Conservation (phyloP, 2,329 filamentous ascomycete species). For the Fusarium pseudocircinatum region DNA sequence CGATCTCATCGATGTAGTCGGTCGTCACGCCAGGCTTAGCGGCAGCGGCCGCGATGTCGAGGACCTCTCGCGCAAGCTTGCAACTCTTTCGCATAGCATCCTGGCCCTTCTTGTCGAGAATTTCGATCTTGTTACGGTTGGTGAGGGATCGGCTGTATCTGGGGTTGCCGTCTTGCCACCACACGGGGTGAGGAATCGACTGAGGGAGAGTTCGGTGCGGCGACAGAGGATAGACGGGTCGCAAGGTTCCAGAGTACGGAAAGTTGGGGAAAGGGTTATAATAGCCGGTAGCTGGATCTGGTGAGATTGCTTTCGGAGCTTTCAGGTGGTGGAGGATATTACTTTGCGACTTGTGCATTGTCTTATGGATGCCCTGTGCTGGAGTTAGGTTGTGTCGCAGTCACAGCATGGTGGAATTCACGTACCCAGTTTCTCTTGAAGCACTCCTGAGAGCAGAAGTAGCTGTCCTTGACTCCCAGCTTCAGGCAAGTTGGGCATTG, state of each 20-base stretch:
- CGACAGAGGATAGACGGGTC: slow-evolving; percentile 89
- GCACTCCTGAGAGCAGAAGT: slow-evolving; percentile 98
- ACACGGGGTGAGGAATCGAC: slow-evolving; percentile 85
- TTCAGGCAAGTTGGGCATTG: slow-evolving; percentile 98
- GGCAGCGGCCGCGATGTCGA: slow-evolving; percentile 89
- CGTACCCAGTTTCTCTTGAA: slow-evolving; percentile 99
- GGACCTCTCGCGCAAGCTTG: slow-evolving; percentile 84
- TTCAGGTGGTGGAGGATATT: slow-evolving; percentile 78
- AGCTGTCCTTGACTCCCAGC: slow-evolving; percentile 85
- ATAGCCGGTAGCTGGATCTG: slow-evolving; percentile 86
- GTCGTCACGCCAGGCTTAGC: slow-evolving; percentile 92
- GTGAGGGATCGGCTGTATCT: slow-evolving; percentile 68
- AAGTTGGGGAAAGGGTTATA: slow-evolving; percentile 95
- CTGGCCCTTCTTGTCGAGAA: slow-evolving; percentile 81
- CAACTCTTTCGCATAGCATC: slow-evolving; percentile 95
- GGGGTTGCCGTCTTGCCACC: slow-evolving; percentile 83
- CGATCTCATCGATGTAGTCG: slow-evolving; percentile 92
- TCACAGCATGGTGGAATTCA: slow-evolving; percentile 13
- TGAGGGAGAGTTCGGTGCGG: slow-evolving; percentile 77
- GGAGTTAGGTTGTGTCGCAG: slow-evolving; percentile 28
- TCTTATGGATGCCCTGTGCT: slow-evolving; percentile 79
- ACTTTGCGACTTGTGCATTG: slow-evolving; percentile 74
- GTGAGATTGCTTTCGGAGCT: slow-evolving; percentile 85
- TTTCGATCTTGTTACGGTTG: slow-evolving; percentile 82
- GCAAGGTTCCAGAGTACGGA: slow-evolving; percentile 80